These are phyloP conservation scores for Dipsacomyces acuminosporus DNA, from an alignment of 371 early-diverging fungal species.

Conservation along the genomic window DNA sequence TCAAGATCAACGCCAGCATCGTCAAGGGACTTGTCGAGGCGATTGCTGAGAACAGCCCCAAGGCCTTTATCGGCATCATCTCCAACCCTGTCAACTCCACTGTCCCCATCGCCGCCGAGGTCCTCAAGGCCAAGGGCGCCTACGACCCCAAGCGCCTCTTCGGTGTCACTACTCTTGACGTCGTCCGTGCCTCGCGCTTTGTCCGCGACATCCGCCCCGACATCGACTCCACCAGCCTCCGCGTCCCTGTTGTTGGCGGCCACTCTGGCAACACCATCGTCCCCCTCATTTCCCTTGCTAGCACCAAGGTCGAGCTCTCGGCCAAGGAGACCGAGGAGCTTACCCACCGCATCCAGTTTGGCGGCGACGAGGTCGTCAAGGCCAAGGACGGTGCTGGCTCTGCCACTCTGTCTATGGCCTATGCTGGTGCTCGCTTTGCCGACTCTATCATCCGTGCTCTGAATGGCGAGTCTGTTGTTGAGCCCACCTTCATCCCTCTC, in stretches of 20 bases:
- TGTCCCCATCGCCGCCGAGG: conserved; percentile 96
- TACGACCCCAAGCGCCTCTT: conserved; percentile 60
- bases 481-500: conserved; percentile 77
- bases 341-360: conserved; percentile 96
- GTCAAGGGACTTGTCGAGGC: conserved; percentile 76
- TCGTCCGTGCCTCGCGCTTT: conserved; percentile 94
- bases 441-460: conserved; percentile 85
- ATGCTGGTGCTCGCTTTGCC: conserved; percentile 91
- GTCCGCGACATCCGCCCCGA: conserved; percentile 69
- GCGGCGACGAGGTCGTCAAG: conserved; percentile 99
- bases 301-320: conserved; percentile 69
- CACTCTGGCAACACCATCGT: conserved; percentile 98
- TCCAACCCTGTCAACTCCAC: conserved; percentile 99
- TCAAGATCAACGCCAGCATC: conserved; percentile 95
- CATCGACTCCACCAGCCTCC: conserved; percentile 64
- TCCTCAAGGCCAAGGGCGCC: conserved; percentile 84
- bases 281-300: conserved; percentile 72
- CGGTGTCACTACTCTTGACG: conserved; percentile 96
- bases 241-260: conserved; percentile 92
- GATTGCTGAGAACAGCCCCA: conserved; percentile 68
- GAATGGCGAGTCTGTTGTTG: conserved; percentile 56
- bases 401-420: conserved; percentile 98
- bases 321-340: conserved; percentile 85
- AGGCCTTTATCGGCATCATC: conserved; percentile 89
- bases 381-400: conserved; percentile 97